Base-by-base conservation (phyloP, 2,329 filamentous ascomycete genomes). In the Escovopsis weberi region DNA sequence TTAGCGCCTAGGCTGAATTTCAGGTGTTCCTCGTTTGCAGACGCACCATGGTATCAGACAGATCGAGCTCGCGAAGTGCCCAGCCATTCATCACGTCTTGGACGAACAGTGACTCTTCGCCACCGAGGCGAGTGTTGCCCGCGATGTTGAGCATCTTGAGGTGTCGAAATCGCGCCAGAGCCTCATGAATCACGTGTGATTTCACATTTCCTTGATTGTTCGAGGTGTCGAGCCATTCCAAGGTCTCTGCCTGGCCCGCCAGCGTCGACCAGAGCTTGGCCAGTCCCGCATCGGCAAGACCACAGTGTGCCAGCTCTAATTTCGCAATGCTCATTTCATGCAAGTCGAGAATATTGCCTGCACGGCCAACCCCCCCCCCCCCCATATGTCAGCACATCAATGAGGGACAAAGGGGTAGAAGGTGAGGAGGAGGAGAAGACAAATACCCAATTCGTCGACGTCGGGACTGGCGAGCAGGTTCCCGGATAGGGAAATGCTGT, bases 21-120 rank as follows among this genome's bases (percentile, higher is more conserved):
- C 4, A 32, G 28, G 28, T 9, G 8, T 6, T 11, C 2, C 28
- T 11, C 8, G 28, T 11, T 32, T 9, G 28, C 28, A 9, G 11
- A 45, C 62, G 48, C 54, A 73, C 68, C 59, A 67, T 67, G 55
- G 71, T 74, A 5, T 68, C 66, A 3, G 73, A 75, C 26, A 77
- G 55, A 47, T 76, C 66, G 12, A 77, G 56, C 44, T 72, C 69
- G 50, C 74, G 67, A 23, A 77, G 58, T n/a, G 59, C 58, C 62
- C 68, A 70, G 15, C 57, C 51, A 35, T 59, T 49, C 37, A 73
- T 55, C 7, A 60, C 55, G 40, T 64, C 62, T 45, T 68, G 54
- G 41, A 70, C 59, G 26, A 76, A 65, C 3, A 76, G 53, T 2
- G 69, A 63, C 12, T 60, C 60, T 3, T 65, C 63, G 1, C 63